Base-by-base conservation (phyloP, 495 filamentous ascomycete species). In the Penicilliopsis zonata region DNA sequence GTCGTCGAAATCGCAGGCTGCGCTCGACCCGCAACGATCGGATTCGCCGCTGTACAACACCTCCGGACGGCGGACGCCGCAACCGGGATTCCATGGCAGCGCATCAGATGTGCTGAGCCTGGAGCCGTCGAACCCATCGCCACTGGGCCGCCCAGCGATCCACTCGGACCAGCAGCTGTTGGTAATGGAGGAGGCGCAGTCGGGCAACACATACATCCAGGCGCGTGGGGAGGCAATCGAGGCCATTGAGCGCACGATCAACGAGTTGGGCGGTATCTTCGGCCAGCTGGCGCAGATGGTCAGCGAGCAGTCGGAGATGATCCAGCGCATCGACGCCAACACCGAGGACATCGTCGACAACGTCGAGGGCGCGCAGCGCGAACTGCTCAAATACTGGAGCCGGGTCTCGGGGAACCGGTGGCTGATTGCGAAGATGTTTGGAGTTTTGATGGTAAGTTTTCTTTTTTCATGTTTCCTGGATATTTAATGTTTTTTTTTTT, bases 381-480 rank as follows among this genome's bases (percentile, higher is more conserved):
- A 98, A 60, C 35, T 72, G 26, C 72, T 98, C 66, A 95, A 95
- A 49, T 98, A 96, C 61, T 98, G 92, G 90, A 78, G 73, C 8
- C 69, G 86, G 15, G 87, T 96, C 8, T 85, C 81, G 13, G 82
- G 86, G 16, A 98, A 96, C 65, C 70, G 90, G 46, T 96, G 92
- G 90, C 61, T 98, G 29, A 75, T 98, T 33, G 92, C 87, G 10
- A 95, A 96, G 71, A 98, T 98, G 92, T 94, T 98, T 72, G 90
- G 90, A 34, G 82, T 82, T 46, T 49, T 81, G 44, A 80, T 81
- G 75, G 71, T 81, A 46, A 42, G 62, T 56, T 16, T 16, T 6
- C 5, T 21, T 7, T 3, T 37, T 3, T n/a, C 21, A 23, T 6
- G 6, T n/a, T n/a, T 24, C 21, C n/a, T 24, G 21, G n/a, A 24